These are phyloP conservation scores for Triadica sebifera DNA, from an alignment of 345 rosid species.

Conservation along the genomic window DNA sequence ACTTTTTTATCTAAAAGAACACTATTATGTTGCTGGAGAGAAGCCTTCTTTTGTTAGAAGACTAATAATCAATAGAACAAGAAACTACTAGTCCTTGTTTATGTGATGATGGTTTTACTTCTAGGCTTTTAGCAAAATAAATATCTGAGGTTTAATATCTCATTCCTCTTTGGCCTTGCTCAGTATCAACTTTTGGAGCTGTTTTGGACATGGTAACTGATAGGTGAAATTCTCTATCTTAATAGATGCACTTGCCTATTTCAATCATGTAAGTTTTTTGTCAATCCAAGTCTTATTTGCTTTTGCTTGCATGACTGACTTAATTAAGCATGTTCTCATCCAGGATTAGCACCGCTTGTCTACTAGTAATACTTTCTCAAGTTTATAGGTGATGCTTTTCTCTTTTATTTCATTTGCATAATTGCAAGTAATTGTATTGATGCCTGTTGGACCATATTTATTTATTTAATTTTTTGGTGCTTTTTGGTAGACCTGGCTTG, in stretches of 20 bases:
- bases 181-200: conserved; percentile 97
- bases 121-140: neutral
- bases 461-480: neutral
- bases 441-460: conserved; percentile 1
- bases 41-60: neutral
- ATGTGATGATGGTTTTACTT: neutral
- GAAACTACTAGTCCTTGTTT: conserved; percentile 3
- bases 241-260: neutral
- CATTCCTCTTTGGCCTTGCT: conserved; percentile 20
- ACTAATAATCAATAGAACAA: neutral
- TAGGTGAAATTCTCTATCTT: conserved; percentile 45
- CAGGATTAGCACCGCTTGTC: conserved; percentile 97
- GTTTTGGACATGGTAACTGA: conserved; percentile 96
- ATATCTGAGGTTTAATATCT: conserved; percentile 1
- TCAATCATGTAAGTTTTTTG: neutral
- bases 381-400: conserved; percentile 54
- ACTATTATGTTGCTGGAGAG: neutral
- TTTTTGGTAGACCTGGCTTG: conserved; percentile 77
- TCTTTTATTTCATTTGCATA: conserved; percentile 5
- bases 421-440: neutral
- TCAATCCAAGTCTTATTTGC: neutral
- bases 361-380: conserved; percentile 84
- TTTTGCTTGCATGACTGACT: conserved; percentile 10
- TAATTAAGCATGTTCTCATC: conserved; percentile 19
- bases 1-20: neutral